A percentile compares a stretch with the other conserved stretches of the same genome.
phyloP scores from a whole-genome alignment of 345 rosid species.

The Reutealis trisperma region DNA sequence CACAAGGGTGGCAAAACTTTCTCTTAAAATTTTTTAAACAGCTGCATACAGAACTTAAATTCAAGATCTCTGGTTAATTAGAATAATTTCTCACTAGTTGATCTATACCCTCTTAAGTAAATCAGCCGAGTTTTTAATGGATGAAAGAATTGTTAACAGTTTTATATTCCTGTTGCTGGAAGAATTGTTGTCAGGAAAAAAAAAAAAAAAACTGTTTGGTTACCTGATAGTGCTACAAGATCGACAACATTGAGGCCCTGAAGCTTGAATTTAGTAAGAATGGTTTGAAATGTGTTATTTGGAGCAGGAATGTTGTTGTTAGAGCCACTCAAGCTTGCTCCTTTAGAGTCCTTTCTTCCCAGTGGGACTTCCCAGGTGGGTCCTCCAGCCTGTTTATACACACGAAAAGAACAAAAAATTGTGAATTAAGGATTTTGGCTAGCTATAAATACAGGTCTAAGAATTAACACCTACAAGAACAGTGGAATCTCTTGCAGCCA shows the following conservation, averaged over 20 bases:
- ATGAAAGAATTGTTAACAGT: too few species aligned
- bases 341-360: constrained; percentile 68
- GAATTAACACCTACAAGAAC: constrained; percentile 55
- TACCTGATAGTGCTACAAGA: constrained; percentile 38
- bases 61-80: too few species aligned
- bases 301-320: constrained; percentile 42
- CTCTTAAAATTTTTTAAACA: too few species aligned
- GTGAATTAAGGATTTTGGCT: not conserved
- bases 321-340: constrained; percentile 38
- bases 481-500: constrained; percentile 93
- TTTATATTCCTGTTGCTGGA: too few species aligned
- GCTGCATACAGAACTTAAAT: too few species aligned
- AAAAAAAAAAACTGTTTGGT: not conserved
- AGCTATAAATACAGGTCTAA: not conserved
- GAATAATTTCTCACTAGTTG: too few species aligned
- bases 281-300: constrained; percentile 36
- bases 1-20: too few species aligned
- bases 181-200: constrained; percentile 4
- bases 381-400: constrained; percentile 66
- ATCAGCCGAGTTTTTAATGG: too few species aligned
- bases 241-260: constrained; percentile 33
- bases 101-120: too few species aligned
- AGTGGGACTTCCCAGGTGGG: constrained; percentile 84
- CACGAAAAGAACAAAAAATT: not conserved
- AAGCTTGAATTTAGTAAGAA: constrained; percentile 35